Conservation (phyloP, 2,329 filamentous ascomycete species). For the Metarhizium anisopliae region DNA sequence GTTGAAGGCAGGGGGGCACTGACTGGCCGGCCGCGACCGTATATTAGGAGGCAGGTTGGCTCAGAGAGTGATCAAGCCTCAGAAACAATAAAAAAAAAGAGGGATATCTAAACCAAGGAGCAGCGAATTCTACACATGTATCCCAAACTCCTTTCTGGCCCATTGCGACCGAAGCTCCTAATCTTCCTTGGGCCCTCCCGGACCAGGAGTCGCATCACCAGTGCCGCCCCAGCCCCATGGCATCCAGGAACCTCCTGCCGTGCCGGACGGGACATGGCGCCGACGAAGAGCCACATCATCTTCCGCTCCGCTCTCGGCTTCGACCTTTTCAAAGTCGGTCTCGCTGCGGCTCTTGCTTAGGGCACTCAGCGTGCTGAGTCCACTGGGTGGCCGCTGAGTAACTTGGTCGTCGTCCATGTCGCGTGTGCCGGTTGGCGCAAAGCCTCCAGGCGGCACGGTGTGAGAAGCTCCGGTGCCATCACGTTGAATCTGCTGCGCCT, state of each 20-base stretch:
- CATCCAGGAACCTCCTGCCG: constrained; percentile 32
- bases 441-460: not conserved
- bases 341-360: constrained; percentile 79
- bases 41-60: not conserved
- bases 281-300: constrained; percentile 33
- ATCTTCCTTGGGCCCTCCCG: constrained; percentile 30
- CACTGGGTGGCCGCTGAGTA: constrained; percentile 35
- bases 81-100: not conserved
- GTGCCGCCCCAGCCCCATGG: constrained; percentile 36
- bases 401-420: constrained; percentile 23
- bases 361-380: constrained; percentile 40
- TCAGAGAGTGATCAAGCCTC: constrained; percentile 1
- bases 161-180: constrained; percentile 16
- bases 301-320: constrained; percentile 59
- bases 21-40: not conserved
- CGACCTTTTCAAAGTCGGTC: constrained; percentile 81
- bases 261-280: constrained; percentile 17
- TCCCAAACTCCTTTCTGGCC: constrained; percentile 20
- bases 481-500: constrained; percentile 55
- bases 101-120: not conserved
- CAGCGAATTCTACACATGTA: constrained; percentile 12
- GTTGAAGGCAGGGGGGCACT: not conserved
- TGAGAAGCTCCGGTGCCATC: constrained; percentile 18
- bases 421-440: constrained; percentile 10
- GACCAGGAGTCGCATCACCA: constrained; percentile 15